These are phyloP conservation scores for Populus hybrid DNA, from an alignment of 441 rosid genomes.

Conservation along the genomic window DNA sequence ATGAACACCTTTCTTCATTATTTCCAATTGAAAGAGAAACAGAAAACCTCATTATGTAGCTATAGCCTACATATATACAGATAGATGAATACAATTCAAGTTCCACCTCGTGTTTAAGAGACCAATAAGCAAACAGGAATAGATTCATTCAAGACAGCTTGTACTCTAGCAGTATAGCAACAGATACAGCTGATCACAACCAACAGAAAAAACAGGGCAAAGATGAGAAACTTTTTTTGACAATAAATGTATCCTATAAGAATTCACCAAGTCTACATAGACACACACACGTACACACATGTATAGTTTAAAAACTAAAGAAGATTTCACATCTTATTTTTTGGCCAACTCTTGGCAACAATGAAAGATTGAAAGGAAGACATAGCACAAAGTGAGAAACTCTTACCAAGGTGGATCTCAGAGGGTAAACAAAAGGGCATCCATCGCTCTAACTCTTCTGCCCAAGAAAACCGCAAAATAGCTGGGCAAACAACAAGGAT, in stretches of 20 bases:
- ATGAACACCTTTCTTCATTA: neutral
- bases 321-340: neutral
- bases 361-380: neutral
- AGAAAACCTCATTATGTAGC: neutral
- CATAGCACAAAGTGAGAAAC: constrained; percentile 7
- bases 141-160: neutral
- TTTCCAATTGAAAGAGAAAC: neutral
- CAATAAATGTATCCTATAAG: neutral
- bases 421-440: constrained; percentile 84
- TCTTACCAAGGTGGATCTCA: constrained; percentile 85
- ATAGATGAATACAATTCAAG: neutral
- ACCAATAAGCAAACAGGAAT: neutral
- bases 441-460: constrained; percentile 96
- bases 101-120: neutral
- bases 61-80: neutral
- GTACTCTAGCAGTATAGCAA: neutral
- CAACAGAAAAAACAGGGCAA: neutral
- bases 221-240: neutral
- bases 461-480: constrained; percentile 85
- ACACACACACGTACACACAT: neutral
- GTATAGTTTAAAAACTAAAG: neutral
- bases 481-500: constrained; percentile 96
- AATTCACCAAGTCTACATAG: neutral
- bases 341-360: neutral
- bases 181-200: neutral